Evolutionary conservation across 2,329 filamentous ascomycete species (phyloP), one percentile per base, ranked within the genome.

Genomic region (Zalaria sp.): DNA sequence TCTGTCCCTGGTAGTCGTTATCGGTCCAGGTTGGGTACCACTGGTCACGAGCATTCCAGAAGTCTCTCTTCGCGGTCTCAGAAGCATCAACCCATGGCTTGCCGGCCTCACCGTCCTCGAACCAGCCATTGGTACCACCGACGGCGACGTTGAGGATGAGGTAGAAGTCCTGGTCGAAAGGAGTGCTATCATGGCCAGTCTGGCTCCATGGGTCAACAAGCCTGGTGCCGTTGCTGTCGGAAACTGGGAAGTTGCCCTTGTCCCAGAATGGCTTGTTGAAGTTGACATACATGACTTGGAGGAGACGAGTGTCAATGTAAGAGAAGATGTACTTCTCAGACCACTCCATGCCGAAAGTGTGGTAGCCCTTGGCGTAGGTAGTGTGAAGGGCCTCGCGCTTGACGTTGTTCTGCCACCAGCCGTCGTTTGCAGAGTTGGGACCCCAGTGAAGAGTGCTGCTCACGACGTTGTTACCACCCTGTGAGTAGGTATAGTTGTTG

Each of bases 241-340:
- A 42, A 10, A 46, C 47, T 6, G 58, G 55, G 47, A 63, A 63
- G 41, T 60, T 47, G 27, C 59, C 61, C 41, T 56, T 55, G n/a
- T 56, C 42, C 59, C 60, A 64, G 48, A 63, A 57, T 4, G 57
- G 54, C 48, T 55, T 52, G 50, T 60, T 49, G 51, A 62, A 61
- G 44, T 62, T 83, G 51, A 75, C 79, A 66, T 87, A 93, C 47
- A 86, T 71, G 40, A 89, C 83, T 58, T 89, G 83, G 27, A 87
- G 68, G 18, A 93, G 73, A 8, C 82, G 79, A 37, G 75, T 81
- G 68, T 91, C 81, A 65, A 93, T 72, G 57, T 87, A 93, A 25
- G 83, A 88, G 66, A 89, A 93, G 45, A 91, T 66, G 59, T 93
- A 91, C 60, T 88, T 89, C 52, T 89, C 74, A 40, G 77, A 86